Conservation (phyloP, 345 rosid genomes). For the Moringa oleifera region DNA sequence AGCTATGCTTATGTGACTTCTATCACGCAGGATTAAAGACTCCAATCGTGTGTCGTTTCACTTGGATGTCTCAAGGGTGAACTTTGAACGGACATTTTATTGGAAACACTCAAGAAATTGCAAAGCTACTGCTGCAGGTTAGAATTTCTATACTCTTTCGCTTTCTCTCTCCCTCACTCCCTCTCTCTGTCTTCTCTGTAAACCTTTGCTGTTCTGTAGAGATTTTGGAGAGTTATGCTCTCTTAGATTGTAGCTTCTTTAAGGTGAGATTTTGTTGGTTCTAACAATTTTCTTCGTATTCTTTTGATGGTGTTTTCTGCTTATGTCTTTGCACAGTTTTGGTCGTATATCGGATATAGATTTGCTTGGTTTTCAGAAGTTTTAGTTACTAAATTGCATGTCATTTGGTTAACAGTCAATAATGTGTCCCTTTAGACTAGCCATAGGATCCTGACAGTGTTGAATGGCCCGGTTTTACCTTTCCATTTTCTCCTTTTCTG, state of each 20-base stretch:
- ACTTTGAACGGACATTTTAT: slow-evolving; percentile 23
- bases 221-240: neutral
- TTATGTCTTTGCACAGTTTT: slow-evolving; percentile 4
- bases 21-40: slow-evolving; percentile 61
- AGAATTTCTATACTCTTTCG: slow-evolving; percentile 21
- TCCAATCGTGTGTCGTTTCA: slow-evolving; percentile 20
- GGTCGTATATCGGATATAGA: slow-evolving; percentile 5
- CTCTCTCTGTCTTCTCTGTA: slow-evolving; percentile 9
- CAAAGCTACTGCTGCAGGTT: slow-evolving; percentile 33
- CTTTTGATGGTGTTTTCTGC: neutral
- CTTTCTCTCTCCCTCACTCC: neutral
- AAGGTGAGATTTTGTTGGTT: neutral
- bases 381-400: slow-evolving; percentile 3
- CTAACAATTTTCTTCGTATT: slow-evolving; percentile 5
- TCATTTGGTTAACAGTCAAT: slow-evolving; percentile 3
- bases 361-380: slow-evolving; percentile 4
- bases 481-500: slow-evolving; percentile 25
- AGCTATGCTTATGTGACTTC: slow-evolving; percentile 49
- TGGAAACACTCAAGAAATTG: slow-evolving; percentile 34
- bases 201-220: neutral
- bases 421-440: slow-evolving; percentile 9
- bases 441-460: slow-evolving; percentile 21
- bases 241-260: slow-evolving; percentile 9
- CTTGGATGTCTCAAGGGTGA: slow-evolving; percentile 17
- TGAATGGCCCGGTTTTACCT: slow-evolving; percentile 27